phyloP scores from a whole-genome alignment of 345 rosid genomes.

The Lepidium didymum region DNA sequence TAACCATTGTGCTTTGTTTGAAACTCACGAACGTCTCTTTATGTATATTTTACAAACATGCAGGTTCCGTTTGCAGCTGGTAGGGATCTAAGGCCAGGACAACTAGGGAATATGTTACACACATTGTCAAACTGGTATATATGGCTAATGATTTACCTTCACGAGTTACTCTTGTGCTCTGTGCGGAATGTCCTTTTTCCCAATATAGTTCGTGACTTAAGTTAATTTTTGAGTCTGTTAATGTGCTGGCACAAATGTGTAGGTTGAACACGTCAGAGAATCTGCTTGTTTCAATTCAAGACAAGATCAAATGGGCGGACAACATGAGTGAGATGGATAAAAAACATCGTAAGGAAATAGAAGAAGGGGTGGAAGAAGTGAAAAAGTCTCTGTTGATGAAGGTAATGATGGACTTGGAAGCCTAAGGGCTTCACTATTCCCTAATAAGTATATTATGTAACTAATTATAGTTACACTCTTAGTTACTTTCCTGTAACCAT shows the following conservation, averaged over 20 bases:
- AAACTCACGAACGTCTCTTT: not conserved
- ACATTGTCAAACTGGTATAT: slow-evolving; percentile 77
- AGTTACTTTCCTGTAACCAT: not conserved
- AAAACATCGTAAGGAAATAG: slow-evolving; percentile 75
- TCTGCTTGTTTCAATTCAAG: slow-evolving; percentile 80
- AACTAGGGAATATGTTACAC: slow-evolving; percentile 75
- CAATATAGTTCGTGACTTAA: not conserved
- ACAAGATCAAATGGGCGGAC: slow-evolving; percentile 99
- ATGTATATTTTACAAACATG: slow-evolving; percentile 9
- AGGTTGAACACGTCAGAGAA: slow-evolving; percentile 89
- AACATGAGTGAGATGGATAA: slow-evolving; percentile 81
- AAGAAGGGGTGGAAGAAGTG: slow-evolving; percentile 75
- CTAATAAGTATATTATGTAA: slow-evolving; percentile 2
- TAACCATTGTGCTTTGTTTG: not conserved
- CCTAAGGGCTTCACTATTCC: not conserved
- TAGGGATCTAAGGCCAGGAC: slow-evolving; percentile 90
- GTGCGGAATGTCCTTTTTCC: not conserved
- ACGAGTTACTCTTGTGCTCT: not conserved
- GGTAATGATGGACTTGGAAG: slow-evolving; percentile 40
- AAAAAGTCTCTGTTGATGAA: slow-evolving; percentile 76
- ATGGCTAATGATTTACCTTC: not conserved
- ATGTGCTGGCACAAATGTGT: slow-evolving; percentile 6
- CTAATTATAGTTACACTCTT: not conserved
- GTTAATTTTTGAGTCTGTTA: not conserved
- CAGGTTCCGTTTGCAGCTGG: slow-evolving; percentile 98